Percentiles rank a stretch among this genome's conserved stretches.
phyloP scores from a whole-genome alignment of 2,329 filamentous ascomycete genomes.

The Fusarium sp. region DNA sequence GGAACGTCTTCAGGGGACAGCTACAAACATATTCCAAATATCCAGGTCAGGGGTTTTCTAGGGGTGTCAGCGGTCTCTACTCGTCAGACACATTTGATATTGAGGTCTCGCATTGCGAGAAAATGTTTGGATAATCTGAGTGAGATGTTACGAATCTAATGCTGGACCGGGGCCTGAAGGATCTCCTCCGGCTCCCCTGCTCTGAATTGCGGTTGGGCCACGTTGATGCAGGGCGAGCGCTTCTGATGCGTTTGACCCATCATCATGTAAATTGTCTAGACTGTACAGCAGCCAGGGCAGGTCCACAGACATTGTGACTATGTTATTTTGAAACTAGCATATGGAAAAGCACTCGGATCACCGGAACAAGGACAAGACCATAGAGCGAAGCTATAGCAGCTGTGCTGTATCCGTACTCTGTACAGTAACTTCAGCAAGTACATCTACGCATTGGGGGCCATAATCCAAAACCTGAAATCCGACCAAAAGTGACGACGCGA shows the following conservation, averaged over 20 bases:
- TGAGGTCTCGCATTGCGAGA: background rate
- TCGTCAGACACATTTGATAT: background rate
- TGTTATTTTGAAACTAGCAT: constrained; percentile 27
- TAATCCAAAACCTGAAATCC: constrained; percentile 24
- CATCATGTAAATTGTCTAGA: constrained; percentile 1
- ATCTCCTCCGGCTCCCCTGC: constrained; percentile 27
- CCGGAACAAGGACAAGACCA: constrained; percentile 19
- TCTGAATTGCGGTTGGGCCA: constrained; percentile 42
- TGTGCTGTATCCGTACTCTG: background rate
- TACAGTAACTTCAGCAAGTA: background rate
- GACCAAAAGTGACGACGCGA: constrained; percentile 15
- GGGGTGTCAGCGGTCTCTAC: background rate
- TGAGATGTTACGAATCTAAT: background rate
- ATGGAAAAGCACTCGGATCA: constrained; percentile 9
- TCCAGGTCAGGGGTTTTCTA: constrained; percentile 6
- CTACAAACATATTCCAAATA: constrained; percentile 4
- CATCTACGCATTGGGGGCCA: constrained; percentile 22
- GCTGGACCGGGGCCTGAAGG: constrained; percentile 26
- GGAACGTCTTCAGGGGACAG: background rate
- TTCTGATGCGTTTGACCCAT: constrained; percentile 22
- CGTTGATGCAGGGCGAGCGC: constrained; percentile 42
- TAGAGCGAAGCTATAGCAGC: constrained; percentile 1
- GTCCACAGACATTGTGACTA: constrained; percentile 30
- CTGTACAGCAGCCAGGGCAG: background rate
- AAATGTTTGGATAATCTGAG: background rate